A percentile compares a stretch with the other conserved stretches of the same genome.
phyloP scores from a whole-genome alignment of 805 yeast genomes.

The Metschnikowia aberdeeniae region DNA sequence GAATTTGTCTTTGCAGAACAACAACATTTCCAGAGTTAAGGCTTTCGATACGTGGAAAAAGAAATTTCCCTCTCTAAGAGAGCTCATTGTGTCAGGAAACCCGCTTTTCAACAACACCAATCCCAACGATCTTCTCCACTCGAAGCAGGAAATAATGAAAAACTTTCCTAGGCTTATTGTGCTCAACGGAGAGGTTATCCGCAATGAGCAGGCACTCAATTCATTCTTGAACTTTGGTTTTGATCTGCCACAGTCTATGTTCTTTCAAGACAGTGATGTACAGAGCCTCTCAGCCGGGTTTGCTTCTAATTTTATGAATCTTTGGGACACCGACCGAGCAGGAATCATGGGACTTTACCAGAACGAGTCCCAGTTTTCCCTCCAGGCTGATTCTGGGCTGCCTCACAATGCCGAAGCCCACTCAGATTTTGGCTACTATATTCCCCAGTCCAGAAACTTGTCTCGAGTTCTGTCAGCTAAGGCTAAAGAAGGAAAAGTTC shows the following conservation, averaged over 20 bases:
- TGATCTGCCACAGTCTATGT: slow-evolving; percentile 53
- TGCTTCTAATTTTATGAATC: slow-evolving; percentile 64
- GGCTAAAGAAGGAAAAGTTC: slow-evolving; percentile 55
- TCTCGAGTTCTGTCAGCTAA: slow-evolving; percentile 54
- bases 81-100: slow-evolving; percentile 73
- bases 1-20: slow-evolving; percentile 78
- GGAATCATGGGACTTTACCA: slow-evolving; percentile 74
- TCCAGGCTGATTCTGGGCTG: slow-evolving; percentile 68
- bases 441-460: slow-evolving; percentile 73
- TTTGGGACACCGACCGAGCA: slow-evolving; percentile 78
- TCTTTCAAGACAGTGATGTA: slow-evolving; percentile 74
- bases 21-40: slow-evolving; percentile 56
- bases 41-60: slow-evolving; percentile 71
- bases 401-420: slow-evolving; percentile 41
- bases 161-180: slow-evolving; percentile 77
- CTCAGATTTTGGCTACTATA: slow-evolving; percentile 59
- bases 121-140: slow-evolving; percentile 31
- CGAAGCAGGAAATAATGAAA: slow-evolving; percentile 60
- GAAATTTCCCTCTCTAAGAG: slow-evolving; percentile 70
- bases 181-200: slow-evolving; percentile 70
- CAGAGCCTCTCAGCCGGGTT: slow-evolving; percentile 74
- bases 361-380: slow-evolving; percentile 77
- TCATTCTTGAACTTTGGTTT: slow-evolving; percentile 54
- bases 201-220: slow-evolving; percentile 64
- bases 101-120: slow-evolving; percentile 50